Evolutionary conservation across 164 flowering plant genomes (phyloP), one percentile per base, ranked within the genome.

Genomic region (Macadamia tetraphylla): DNA sequence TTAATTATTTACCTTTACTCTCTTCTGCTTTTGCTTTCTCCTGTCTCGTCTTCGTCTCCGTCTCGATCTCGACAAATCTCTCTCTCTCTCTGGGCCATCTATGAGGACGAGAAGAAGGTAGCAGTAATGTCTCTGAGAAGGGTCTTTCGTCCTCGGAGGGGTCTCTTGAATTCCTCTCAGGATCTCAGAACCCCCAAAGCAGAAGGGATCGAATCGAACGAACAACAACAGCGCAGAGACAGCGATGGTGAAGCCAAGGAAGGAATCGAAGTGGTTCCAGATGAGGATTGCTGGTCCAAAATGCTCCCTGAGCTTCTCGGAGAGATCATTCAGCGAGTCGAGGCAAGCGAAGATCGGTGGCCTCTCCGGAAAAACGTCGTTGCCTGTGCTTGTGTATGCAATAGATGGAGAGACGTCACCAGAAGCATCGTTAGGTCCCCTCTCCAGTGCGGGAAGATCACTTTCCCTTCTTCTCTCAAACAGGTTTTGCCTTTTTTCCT

Each of bases 361-460:
- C 53, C 53, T 10, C 5, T 10, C 15, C 53, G 53, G 14, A 49
- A 49, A 10, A 49, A 49, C 53, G 53, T 49, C 15, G 53, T 49
- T 14, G 53, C 53, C 15, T 49, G 53, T 49, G 53, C 53, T 49
- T 7, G 30, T 10, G 29, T 29, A 30, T 93, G 97, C 74, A 86
- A 81, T 77, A 72, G 82, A 49, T 94, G 98, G 98, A 81, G 97
- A 64, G 93, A 80, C 32, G 74, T 80, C 13, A 77, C 84, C 7
- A 81, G 65, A 58, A 86, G 79, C 62, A 75, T 82, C 53, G 84
- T 77, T 9, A 67, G 49, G 63, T 64, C 81, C 40, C 75, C 84
- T 12, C 23, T 51, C 11, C 60, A 32, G 18, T 62, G 67, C 48
- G 86, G 83, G 58, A 71, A 49, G 11, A 49, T 49, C 11, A 49